phyloP scores from a whole-genome alignment of 2,329 filamentous ascomycete species.

The Aureobasidium sp. region DNA sequence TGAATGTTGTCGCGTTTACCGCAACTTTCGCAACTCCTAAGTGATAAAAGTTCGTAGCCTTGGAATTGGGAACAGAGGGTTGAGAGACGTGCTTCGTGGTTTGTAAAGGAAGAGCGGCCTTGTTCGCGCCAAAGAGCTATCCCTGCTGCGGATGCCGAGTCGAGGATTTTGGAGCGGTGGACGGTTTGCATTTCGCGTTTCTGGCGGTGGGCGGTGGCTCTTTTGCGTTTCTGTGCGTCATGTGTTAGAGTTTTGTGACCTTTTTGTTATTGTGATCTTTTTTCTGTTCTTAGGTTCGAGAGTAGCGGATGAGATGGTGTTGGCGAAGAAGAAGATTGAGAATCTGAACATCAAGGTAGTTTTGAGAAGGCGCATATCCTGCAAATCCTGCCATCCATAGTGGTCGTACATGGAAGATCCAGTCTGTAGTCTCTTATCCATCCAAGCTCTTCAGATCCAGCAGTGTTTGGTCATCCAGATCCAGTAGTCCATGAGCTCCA shows the following conservation, averaged over 20 bases:
- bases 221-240: constrained; percentile 21
- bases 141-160: constrained; percentile 6
- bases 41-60: constrained; percentile 2
- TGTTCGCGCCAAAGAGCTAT: constrained; percentile 21
- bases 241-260: background rate
- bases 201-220: background rate
- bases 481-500: no score
- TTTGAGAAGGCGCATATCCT: background rate
- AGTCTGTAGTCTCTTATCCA: no score
- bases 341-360: background rate
- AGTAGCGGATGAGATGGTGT: background rate
- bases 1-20: constrained; percentile 19
- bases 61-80: constrained; percentile 2
- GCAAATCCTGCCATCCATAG: background rate
- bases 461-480: no score
- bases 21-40: constrained; percentile 21
- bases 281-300: background rate
- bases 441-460: no score
- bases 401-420: no score
- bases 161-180: constrained; percentile 14
- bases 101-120: constrained; percentile 20
- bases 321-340: background rate
- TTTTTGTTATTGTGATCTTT: background rate
- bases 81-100: constrained; percentile 16
- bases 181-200: constrained; percentile 21